These are phyloP conservation scores for Ophiostoma sp. DNA, from an alignment of 2,329 filamentous ascomycete genomes.

Conservation along the genomic window DNA sequence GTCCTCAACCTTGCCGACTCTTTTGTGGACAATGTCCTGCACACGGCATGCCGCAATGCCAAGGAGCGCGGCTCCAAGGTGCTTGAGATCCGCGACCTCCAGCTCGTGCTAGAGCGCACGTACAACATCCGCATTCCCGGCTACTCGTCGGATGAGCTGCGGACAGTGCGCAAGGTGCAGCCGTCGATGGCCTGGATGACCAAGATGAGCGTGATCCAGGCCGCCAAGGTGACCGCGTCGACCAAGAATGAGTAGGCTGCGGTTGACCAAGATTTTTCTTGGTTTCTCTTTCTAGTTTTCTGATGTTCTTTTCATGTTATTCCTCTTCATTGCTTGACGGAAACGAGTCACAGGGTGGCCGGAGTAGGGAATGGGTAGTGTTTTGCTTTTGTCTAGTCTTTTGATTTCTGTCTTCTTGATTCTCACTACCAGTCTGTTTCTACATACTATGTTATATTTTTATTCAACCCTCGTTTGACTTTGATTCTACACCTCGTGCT, in stretches of 20 bases:
- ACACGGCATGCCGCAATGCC: constrained; percentile 80
- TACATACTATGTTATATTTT: no score
- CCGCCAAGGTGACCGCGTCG: constrained; percentile 72
- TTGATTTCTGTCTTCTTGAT: neutral
- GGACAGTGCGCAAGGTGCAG: constrained; percentile 89
- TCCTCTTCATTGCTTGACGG: neutral
- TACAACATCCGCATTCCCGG: constrained; percentile 92
- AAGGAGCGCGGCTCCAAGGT: constrained; percentile 88
- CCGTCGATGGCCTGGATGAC: constrained; percentile 84
- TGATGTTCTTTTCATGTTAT: no score
- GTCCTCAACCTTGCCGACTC: constrained; percentile 86
- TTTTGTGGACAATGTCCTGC: constrained; percentile 88
- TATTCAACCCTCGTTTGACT: no score
- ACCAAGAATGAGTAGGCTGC: constrained; percentile 33
- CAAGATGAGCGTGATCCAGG: constrained; percentile 96
- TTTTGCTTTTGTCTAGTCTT: neutral
- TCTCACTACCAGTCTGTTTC: neutral
- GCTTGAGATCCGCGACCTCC: constrained; percentile 81
- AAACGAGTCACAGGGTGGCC: neutral
- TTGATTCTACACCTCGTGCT: no score
- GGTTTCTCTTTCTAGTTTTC: neutral
- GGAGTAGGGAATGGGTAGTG: neutral
- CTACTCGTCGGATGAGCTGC: constrained; percentile 88
- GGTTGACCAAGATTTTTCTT: neutral
- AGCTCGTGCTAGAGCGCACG: constrained; percentile 74